Evolutionary conservation across 192 early-diverging fungal species (phyloP), one percentile per base, ranked within the genome.

Genomic region (Spizellomyces punctatus): DNA sequence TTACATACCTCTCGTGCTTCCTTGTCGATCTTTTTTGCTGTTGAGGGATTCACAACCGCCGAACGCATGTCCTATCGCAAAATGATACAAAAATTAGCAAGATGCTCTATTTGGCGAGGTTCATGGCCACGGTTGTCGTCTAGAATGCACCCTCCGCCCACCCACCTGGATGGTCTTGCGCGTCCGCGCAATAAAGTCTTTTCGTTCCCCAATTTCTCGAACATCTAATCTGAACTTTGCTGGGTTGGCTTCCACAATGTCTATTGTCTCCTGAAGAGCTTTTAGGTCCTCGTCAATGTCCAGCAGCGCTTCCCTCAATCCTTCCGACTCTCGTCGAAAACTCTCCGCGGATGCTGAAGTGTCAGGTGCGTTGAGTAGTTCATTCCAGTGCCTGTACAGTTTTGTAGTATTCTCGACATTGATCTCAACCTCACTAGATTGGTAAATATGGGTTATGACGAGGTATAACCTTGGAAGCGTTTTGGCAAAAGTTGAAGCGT

Each of bases 261-360:
- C 61, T 6, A 86, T 78, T 3, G 84, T 78, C 52, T 81, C 81
- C 10, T 77, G 73, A 21, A 85, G 65, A 41, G 83, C 84, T 27
- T 67, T 60, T 48, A 83, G 41, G 57, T 85, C 84, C 52, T 58
- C 79, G 41, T 63, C 72, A 54, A 83, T 82, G 64, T 66, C 65
- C 10, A 46, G 49, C 46, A 84, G 61, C 10, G 60, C 60, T 46
- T 69, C 71, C 22, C 50, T 50, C 14, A 78, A 54, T 47, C 22
- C 66, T 8, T 66, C 65, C 10, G 66, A 44, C 8, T 67, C 66
- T 60, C 76, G 57, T 19, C 63, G 58, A 46, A 75, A 69, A 21
- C 52, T 55, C 17, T 75, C 66, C 58, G 16, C 49, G 6, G 52
- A 63, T 41, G 73, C 56, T 8, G 75, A 72, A 2, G 69, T 66